Base-by-base conservation (phyloP, 2,329 filamentous ascomycete species). In the Keithomyces neogunnii region DNA sequence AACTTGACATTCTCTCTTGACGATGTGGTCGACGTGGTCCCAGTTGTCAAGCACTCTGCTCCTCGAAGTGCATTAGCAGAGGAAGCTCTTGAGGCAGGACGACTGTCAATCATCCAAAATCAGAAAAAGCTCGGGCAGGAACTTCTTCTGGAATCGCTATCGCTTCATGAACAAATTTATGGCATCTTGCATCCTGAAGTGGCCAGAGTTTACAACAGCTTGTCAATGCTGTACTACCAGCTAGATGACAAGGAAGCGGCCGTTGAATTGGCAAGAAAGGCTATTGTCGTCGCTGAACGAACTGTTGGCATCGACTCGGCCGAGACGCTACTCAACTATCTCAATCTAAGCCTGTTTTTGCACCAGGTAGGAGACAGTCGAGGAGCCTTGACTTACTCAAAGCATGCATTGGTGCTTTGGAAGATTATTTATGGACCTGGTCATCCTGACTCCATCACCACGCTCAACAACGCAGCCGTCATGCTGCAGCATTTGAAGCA, bases 181-280 rank as follows among this genome's bases (percentile, higher is more conserved):
- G 93, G 93, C 54, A 95, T 97, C 52, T 78, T 99, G 30, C 93
- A 99, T 66, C 91, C 93, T 1, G 93, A 99, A 71, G 92, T 97
- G 53, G 93, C 92, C 45, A 85, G 91, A 57, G 87, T 95, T 31
- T 99, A 99, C 75, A 92, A 96, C 70, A 90, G 88, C 49, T 72
- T 99, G 45, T 96, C 93, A 3, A 96, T 95, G 77, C 79, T 97
- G 51, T 96, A 96, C 73, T 97, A 95, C 70, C 88, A 95, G 67
- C 81, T 96, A n/a, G 93, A 97, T 50, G 93, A 99, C 74, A 97
- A 97, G 76, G 88, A 91, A 38, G 89, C 89, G 8, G 93, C 93
- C 29, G 87, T 97, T 29, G 93, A 99, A 70, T 81, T 99, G 56
- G 91, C 93, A 19, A 88, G 90, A 65, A 99, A 99, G 74, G 91